Evolutionary conservation across 2,329 filamentous ascomycete genomes (phyloP).

Genomic region (Colletotrichum eleusines): DNA sequence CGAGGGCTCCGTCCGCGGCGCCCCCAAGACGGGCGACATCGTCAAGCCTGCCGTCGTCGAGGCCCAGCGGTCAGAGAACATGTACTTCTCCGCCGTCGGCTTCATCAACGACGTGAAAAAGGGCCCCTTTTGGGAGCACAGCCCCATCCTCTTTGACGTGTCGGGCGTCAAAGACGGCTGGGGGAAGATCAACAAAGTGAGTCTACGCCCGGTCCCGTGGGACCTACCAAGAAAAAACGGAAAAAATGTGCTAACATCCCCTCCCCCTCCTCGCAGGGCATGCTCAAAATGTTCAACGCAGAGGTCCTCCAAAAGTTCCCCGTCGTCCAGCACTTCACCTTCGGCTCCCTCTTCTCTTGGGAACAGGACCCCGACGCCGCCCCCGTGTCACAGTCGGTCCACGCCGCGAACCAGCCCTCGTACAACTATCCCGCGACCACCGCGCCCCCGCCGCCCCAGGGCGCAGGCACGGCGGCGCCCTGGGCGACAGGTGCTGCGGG

Average conservation of each 20-base stretch:
- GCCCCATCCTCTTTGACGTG: constrained; percentile 90
- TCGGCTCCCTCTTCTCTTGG: constrained; percentile 85
- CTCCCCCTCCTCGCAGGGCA: constrained; percentile 69
- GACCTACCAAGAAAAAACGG: not conserved
- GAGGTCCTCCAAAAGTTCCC: constrained; percentile 97
- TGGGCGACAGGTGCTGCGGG: constrained; percentile 56
- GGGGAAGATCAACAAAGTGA: constrained; percentile 95
- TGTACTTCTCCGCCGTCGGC: constrained; percentile 96
- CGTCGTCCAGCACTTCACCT: constrained; percentile 95
- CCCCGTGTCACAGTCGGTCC: constrained; percentile 62
- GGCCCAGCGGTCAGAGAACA: constrained; percentile 73
- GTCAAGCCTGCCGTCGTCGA: constrained; percentile 74
- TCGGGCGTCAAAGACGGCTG: constrained; percentile 93
- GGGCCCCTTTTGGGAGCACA: constrained; percentile 97
- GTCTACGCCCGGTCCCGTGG: not conserved
- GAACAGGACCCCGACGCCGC: constrained; percentile 73
- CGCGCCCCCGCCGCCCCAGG: constrained; percentile 44
- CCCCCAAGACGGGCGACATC: constrained; percentile 80
- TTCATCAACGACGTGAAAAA: constrained; percentile 98
- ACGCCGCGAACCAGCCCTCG: constrained; percentile 68
- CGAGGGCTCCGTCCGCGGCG: constrained; percentile 80
- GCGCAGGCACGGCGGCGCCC: constrained; percentile 56
- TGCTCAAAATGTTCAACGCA: constrained; percentile 99
- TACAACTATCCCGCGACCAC: constrained; percentile 44
- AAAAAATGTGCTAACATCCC: not conserved